Evolutionary conservation across 2,329 filamentous ascomycete species (phyloP).

Genomic region (Anthostomella pinea): DNA sequence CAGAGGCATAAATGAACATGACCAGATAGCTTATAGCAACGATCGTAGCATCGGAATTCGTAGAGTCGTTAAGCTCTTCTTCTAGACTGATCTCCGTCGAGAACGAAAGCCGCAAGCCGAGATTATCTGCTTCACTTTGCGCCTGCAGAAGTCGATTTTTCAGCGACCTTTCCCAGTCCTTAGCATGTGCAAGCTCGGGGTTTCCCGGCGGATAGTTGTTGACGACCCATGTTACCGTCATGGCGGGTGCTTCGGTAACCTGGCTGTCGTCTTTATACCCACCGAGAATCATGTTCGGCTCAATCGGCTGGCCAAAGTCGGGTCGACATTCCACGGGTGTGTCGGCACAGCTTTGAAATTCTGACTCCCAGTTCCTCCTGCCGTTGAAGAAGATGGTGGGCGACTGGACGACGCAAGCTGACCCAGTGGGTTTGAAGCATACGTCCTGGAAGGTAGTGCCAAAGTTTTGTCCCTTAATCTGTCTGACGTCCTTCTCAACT

Average conservation of each 20-base stretch:
- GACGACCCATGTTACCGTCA: constrained; percentile 93
- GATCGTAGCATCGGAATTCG: constrained; percentile 97
- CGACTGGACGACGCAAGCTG: constrained; percentile 89
- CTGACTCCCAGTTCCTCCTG: constrained; percentile 66
- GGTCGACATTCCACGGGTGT: constrained; percentile 85
- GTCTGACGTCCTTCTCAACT: constrained; percentile 73
- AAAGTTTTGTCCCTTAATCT: constrained; percentile 66
- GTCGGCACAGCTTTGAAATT: constrained; percentile 69
- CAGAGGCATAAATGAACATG: constrained; percentile 96
- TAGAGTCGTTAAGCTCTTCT: constrained; percentile 94
- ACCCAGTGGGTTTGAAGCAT: constrained; percentile 89
- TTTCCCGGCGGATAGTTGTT: constrained; percentile 79
- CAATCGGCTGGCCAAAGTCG: constrained; percentile 83
- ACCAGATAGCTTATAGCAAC: constrained; percentile 94
- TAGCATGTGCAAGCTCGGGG: constrained; percentile 65
- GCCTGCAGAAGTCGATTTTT: constrained; percentile 72
- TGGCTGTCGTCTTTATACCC: constrained; percentile 66
- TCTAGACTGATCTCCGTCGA: constrained; percentile 93
- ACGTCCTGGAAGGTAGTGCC: constrained; percentile 75
- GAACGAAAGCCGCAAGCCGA: constrained; percentile 86
- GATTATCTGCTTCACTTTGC: constrained; percentile 72
- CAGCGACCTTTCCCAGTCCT: constrained; percentile 85
- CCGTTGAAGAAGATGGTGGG: constrained; percentile 83
- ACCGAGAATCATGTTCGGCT: constrained; percentile 81
- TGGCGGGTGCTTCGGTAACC: constrained; percentile 70